Base-by-base conservation (phyloP, 306 rosid species). In the Neltuma alba region DNA sequence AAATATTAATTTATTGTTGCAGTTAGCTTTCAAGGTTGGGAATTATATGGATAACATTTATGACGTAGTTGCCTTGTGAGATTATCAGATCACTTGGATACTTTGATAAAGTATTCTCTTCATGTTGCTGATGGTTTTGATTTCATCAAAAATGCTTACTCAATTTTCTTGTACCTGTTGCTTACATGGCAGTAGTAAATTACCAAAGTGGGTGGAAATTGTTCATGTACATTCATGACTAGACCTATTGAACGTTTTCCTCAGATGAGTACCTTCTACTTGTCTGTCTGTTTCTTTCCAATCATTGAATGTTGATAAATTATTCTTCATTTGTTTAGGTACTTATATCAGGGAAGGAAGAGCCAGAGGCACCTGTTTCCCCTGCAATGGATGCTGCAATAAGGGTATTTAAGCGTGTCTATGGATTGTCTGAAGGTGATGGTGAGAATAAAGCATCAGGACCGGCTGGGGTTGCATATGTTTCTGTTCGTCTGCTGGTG, bases 311-410 rank as follows among this genome's bases (percentile, higher is more conserved):
- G 50, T 15, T 44, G 55, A 78, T 72, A 83, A 9, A 48, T 37
- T 25, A 44, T 71, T 83, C 63, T 18, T 77, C 70, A 54, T 37
- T 42, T 44, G 20, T 80, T 72, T 70, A 95, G 99, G 99, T 95
- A 76, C 90, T 96, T 62, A 78, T 96, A 47, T 88, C 99, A 0
- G 98, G 97, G 82, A 96, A 92, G 83, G 98, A 96, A 85, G 98
- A 91, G 74, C 90, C 73, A 1, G 98, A 91, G 80, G 79, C 89
- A 65, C 61, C 93, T 38, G 83, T 93, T 69, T 96, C 99, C 36
- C 98, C 99, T 34, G 99, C 99, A 48, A 93, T 96, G 96, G 99
- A 91, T 74, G 99, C 99, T 74, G 92, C 86, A 20, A 79, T 96
- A 81, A 88, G 92, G 88, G 61, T 96, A 61, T 93, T 93, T 82